phyloP scores from a whole-genome alignment of 768 basidiomycete species.

The Trametes cinnabarina region DNA sequence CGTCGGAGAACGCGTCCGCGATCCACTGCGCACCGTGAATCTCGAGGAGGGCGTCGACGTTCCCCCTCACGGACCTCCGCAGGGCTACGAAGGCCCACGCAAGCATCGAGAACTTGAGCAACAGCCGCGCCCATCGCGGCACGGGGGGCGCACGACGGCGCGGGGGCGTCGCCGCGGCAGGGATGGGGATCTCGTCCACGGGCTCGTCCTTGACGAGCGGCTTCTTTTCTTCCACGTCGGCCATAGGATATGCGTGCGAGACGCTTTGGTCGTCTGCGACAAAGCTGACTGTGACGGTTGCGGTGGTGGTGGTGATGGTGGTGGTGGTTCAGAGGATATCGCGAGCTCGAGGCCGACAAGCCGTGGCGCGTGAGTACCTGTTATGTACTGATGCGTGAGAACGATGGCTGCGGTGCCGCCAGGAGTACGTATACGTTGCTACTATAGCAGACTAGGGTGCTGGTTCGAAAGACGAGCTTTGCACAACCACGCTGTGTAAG shows the following conservation, averaged over 20 bases:
- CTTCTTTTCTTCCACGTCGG: conserved; percentile 5
- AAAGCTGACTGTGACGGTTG: background rate
- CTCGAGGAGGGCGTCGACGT: conserved; percentile 8
- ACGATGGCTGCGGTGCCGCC: too few relatives aligned
- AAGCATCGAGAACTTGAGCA: conserved; percentile 8
- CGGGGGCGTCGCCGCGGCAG: conserved; percentile 8
- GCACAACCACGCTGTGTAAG: too few relatives aligned
- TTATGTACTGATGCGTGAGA: too few relatives aligned
- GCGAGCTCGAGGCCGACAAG: too few relatives aligned
- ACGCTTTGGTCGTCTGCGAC: background rate
- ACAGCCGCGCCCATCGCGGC: background rate
- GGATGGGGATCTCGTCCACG: conserved; percentile 13
- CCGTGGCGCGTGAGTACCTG: too few relatives aligned
- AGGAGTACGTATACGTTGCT: too few relatives aligned
- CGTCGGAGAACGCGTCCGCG: conserved; percentile 19
- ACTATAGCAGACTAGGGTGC: too few relatives aligned
- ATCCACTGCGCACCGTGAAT: conserved; percentile 17
- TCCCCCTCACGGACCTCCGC: background rate
- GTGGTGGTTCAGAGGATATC: conserved; percentile 6
- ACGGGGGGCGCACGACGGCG: conserved; percentile 1
- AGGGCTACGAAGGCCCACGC: background rate
- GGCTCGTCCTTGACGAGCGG: conserved; percentile 3
- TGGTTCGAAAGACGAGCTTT: too few relatives aligned
- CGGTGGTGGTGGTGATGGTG: conserved; percentile 3
- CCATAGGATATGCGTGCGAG: background rate